Evolutionary conservation across 306 rosid genomes (phyloP).

Genomic region (Cicer judaicum): DNA sequence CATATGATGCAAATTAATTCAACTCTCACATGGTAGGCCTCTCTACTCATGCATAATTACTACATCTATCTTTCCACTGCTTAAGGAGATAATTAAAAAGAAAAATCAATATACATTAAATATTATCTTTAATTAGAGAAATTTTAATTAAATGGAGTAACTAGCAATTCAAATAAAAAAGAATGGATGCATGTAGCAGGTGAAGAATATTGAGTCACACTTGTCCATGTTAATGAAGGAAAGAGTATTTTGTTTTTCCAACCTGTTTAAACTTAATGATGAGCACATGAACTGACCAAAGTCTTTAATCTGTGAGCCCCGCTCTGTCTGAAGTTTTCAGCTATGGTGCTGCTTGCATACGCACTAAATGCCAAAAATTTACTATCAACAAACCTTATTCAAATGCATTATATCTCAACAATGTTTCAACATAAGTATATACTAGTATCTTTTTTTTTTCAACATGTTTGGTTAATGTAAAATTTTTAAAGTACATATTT

Average conservation of each 20-base stretch:
- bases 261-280: constrained; percentile 46
- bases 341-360: constrained; percentile 44
- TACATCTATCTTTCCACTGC: neutral
- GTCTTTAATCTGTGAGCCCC: constrained; percentile 51
- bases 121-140: neutral
- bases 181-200: neutral
- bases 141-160: neutral
- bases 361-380: constrained; percentile 48
- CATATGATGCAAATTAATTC: constrained; percentile 9
- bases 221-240: constrained; percentile 10
- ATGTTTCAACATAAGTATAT: neutral
- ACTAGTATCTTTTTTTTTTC: neutral
- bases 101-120: neutral
- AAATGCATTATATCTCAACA: constrained; percentile 32
- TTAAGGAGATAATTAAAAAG: neutral
- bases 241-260: constrained; percentile 18
- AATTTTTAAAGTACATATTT: neutral
- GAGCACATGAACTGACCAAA: constrained; percentile 51
- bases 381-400: constrained; percentile 35
- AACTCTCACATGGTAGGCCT: constrained; percentile 50
- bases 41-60: constrained; percentile 21
- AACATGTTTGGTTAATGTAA: neutral
- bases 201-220: constrained; percentile 40
- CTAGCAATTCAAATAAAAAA: neutral
- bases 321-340: constrained; percentile 48